These are phyloP conservation scores for Neurospora sp. DNA, from an alignment of 495 filamentous ascomycete genomes.

Conservation along the genomic window DNA sequence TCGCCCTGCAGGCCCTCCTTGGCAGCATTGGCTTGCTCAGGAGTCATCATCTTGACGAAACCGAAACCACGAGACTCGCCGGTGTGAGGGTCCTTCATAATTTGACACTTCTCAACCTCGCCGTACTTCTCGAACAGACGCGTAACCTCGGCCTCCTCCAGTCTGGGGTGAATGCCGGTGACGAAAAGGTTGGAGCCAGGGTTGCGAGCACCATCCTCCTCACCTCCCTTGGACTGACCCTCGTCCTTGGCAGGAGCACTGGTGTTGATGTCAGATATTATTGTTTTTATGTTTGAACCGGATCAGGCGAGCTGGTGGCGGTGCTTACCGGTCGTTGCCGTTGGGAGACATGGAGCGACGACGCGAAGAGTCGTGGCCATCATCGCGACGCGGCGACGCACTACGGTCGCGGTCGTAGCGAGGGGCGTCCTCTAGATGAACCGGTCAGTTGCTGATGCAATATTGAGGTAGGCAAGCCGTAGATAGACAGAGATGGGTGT, in stretches of 20 bases:
- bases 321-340: constrained; percentile 59
- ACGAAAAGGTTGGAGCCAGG: constrained; percentile 98
- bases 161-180: constrained; percentile 92
- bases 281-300: constrained; percentile 22
- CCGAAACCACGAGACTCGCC: constrained; percentile 98
- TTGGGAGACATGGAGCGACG: constrained; percentile 70
- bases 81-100: constrained; percentile 97
- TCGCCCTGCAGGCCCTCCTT: constrained; percentile 95
- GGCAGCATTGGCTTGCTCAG: constrained; percentile 89
- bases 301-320: constrained; percentile 29
- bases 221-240: constrained; percentile 42
- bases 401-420: constrained; percentile 76
- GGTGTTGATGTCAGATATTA: constrained; percentile 13
- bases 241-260: constrained; percentile 18
- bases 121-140: constrained; percentile 98
- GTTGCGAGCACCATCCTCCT: constrained; percentile 75
- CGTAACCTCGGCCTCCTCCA: constrained; percentile 82
- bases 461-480: neutral
- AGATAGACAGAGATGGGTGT: neutral
- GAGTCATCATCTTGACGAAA: constrained; percentile 96
- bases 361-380: constrained; percentile 54
- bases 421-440: constrained; percentile 54
- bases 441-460: constrained; percentile 7
- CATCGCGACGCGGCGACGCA: constrained; percentile 79
- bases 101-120: constrained; percentile 96